These are phyloP conservation scores for Nadsonia commutata DNA, from an alignment of 1,139 yeast species.

Conservation along the genomic window DNA sequence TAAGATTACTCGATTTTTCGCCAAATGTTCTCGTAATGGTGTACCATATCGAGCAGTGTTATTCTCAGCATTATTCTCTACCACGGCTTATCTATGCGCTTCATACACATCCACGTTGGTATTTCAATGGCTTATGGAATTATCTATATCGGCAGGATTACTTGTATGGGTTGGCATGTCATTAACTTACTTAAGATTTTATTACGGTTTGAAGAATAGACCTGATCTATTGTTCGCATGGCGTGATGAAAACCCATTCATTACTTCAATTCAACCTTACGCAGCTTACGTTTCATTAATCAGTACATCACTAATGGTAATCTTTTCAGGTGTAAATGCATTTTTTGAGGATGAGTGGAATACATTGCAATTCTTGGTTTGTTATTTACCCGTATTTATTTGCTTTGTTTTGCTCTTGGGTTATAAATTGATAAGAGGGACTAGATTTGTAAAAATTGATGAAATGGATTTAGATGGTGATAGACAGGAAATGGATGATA, in stretches of 20 bases:
- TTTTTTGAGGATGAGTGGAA: background rate
- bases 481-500: background rate
- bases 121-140: background rate
- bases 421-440: conserved; percentile 5
- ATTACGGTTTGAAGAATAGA: background rate
- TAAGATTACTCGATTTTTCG: background rate
- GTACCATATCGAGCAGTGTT: background rate
- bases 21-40: background rate
- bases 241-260: background rate
- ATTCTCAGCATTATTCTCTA: background rate
- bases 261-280: background rate
- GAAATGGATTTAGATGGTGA: background rate
- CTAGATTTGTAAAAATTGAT: background rate
- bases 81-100: background rate
- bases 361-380: background rate
- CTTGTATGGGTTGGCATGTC: background rate
- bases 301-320: background rate
- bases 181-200: background rate
- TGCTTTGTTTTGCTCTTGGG: conserved; percentile 6
- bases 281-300: background rate
- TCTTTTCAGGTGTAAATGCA: background rate
- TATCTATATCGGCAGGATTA: background rate
- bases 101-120: background rate
- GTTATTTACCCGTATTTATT: background rate
- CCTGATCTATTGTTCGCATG: background rate